Conservation (phyloP, 169 alveolate genomes). For the Amoebophrya sp. region DNA sequence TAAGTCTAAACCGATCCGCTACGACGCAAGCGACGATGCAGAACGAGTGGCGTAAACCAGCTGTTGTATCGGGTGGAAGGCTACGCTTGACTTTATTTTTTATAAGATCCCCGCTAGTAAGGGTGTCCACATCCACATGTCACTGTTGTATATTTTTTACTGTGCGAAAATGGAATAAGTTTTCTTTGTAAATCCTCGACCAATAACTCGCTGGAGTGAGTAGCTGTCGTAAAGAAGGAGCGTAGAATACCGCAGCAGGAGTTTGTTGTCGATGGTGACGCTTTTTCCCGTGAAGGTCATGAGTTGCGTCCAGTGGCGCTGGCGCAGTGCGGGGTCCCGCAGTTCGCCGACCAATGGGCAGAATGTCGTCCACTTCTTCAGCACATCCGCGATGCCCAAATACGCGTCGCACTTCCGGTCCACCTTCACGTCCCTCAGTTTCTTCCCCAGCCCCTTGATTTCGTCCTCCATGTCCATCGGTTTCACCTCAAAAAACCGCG, state of each 20-base stretch:
- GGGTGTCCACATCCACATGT: no score
- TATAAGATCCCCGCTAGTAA: no score
- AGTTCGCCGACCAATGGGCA: conserved; percentile 78
- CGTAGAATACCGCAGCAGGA: conserved; percentile 63
- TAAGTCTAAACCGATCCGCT: no score
- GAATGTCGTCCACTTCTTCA: conserved; percentile 66
- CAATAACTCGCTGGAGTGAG: no score
- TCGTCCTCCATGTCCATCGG: conserved; percentile 77
- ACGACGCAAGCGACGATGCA: no score
- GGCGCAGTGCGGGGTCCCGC: conserved; percentile 77
- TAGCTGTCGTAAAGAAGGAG: no score
- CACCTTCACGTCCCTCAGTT: conserved; percentile 57
- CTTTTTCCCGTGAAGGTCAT: conserved; percentile 50
- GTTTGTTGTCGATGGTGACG: conserved; percentile 47
- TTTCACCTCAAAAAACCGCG: conserved; percentile 60
- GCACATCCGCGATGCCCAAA: conserved; percentile 50
- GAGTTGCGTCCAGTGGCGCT: conserved; percentile 82
- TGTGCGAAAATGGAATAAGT: no score
- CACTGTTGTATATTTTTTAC: no score
- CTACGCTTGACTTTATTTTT: no score
- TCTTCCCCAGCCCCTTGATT: conserved; percentile 53
- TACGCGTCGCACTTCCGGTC: conserved; percentile 76
- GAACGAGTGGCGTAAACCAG: no score
- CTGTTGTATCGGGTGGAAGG: no score
- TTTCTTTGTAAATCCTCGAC: no score